Conservation (phyloP, 495 filamentous ascomycete species). For the Neurospora discreta region DNA sequence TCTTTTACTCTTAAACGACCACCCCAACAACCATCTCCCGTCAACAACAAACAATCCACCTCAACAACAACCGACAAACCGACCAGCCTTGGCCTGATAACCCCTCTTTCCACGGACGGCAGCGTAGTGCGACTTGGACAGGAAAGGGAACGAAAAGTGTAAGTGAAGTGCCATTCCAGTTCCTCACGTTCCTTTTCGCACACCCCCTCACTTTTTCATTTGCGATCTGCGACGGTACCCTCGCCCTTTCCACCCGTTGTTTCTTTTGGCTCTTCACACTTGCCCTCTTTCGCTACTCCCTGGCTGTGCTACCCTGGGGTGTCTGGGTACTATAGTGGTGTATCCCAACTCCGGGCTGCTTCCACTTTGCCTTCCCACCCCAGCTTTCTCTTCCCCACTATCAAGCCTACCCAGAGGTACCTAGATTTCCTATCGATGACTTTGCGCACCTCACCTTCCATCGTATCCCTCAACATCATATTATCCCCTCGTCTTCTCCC, state of each 20-base stretch:
- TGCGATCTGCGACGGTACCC: background rate
- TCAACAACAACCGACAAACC: slow-evolving; percentile 3
- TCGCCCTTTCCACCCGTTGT: background rate
- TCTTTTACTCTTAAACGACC: background rate
- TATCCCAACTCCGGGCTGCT: background rate
- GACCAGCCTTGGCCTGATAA: slow-evolving; percentile 13
- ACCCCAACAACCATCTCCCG: background rate
- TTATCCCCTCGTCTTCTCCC: background rate
- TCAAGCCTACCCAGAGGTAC: background rate
- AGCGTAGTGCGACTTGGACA: slow-evolving; percentile 21
- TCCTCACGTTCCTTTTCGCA: slow-evolving; percentile 7
- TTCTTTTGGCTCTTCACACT: background rate
- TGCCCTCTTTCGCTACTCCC: background rate
- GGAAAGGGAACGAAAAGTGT: slow-evolving; percentile 15
- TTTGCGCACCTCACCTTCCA: background rate
- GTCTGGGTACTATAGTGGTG: background rate
- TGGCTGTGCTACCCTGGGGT: background rate
- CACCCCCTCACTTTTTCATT: background rate
- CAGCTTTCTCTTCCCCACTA: background rate
- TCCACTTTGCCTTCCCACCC: background rate
- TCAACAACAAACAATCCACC: slow-evolving; percentile 3
- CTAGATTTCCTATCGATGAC: background rate
- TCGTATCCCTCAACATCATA: background rate
- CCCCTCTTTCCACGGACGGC: slow-evolving; percentile 23
- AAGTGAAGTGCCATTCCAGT: slow-evolving; percentile 13